These are phyloP conservation scores for Parietichytrium sp. DNA, from an alignment of 108 stramenopile genomes.

Conservation along the genomic window DNA sequence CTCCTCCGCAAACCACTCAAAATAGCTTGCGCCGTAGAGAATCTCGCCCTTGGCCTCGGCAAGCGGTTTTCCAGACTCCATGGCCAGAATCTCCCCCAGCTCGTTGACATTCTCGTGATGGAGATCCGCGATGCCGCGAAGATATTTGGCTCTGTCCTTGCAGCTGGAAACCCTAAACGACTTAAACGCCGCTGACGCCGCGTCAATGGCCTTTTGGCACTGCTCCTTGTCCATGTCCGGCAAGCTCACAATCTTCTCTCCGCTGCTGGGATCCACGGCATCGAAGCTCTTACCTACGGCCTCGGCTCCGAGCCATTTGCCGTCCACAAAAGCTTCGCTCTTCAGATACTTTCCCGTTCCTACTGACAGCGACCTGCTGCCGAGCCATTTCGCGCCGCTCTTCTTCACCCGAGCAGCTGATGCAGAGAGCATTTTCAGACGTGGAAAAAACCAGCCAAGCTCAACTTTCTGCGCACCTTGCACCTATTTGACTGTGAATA, in stretches of 20 bases:
- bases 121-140: slow-evolving; percentile 20
- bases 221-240: slow-evolving; percentile 42
- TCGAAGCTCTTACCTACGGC: slow-evolving; percentile 40
- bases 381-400: too few relatives aligned
- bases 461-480: too few relatives aligned
- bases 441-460: too few relatives aligned
- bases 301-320: slow-evolving; percentile 46
- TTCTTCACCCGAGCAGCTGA: too few relatives aligned
- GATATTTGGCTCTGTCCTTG: slow-evolving; percentile 50
- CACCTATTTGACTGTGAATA: too few relatives aligned
- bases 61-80: slow-evolving; percentile 90
- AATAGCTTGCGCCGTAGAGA: slow-evolving; percentile 72
- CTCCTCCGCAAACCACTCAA: slow-evolving; percentile 84
- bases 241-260: slow-evolving; percentile 38
- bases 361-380: too few relatives aligned
- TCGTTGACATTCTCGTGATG: slow-evolving; percentile 32
- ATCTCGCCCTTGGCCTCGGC: slow-evolving; percentile 83
- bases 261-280: slow-evolving; percentile 52
- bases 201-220: slow-evolving; percentile 28
- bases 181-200: slow-evolving; percentile 43
- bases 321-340: slow-evolving; percentile 44
- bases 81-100: slow-evolving; percentile 76
- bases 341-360: too few relatives aligned
- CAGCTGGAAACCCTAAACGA: slow-evolving; percentile 47
- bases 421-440: too few relatives aligned